These are phyloP conservation scores for Pleoardoris graminearum DNA, from an alignment of 2,329 filamentous ascomycete species.

Conservation along the genomic window DNA sequence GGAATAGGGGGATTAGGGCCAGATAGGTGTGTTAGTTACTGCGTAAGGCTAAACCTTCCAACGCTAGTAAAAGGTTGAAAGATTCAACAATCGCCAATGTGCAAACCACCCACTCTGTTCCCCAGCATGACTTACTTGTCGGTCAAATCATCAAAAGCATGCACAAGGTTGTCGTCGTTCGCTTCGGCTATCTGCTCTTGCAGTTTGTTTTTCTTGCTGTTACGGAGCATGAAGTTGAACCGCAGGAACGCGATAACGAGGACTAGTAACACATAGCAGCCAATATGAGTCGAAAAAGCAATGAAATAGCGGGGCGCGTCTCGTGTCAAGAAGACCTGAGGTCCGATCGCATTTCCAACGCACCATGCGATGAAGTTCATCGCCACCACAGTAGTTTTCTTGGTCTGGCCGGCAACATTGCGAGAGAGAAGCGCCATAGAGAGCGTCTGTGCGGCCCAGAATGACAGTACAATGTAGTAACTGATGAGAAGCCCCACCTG, in stretches of 20 bases:
- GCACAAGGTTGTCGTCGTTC: constrained; percentile 49
- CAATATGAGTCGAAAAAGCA: constrained; percentile 70
- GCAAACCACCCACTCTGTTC: too few relatives aligned
- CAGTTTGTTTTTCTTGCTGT: constrained; percentile 60
- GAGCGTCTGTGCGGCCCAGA: constrained; percentile 74
- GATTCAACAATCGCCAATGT: too few relatives aligned
- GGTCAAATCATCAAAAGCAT: constrained; percentile 66
- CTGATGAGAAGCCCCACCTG: constrained; percentile 70
- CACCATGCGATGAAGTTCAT: constrained; percentile 73
- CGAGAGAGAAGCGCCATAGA: constrained; percentile 68
- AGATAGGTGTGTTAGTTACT: too few relatives aligned
- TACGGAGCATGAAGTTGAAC: constrained; percentile 61
- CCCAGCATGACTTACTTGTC: too few relatives aligned
- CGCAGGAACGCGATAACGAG: constrained; percentile 61
- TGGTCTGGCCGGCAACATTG: constrained; percentile 74
- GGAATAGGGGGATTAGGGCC: too few relatives aligned
- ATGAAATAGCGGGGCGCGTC: constrained; percentile 69
- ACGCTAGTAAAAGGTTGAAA: too few relatives aligned
- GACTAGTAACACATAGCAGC: constrained; percentile 66
- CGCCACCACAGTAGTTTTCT: constrained; percentile 69
- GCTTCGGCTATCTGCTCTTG: constrained; percentile 49
- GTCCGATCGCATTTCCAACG: constrained; percentile 67
- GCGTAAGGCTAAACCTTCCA: too few relatives aligned
- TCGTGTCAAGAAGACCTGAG: constrained; percentile 46
- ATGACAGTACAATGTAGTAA: constrained; percentile 77